A percentile compares a stretch with the other conserved stretches of the same genome.
Conservation (phyloP, 345 rosid species). For the Zanthoxylum bungeanum region DNA sequence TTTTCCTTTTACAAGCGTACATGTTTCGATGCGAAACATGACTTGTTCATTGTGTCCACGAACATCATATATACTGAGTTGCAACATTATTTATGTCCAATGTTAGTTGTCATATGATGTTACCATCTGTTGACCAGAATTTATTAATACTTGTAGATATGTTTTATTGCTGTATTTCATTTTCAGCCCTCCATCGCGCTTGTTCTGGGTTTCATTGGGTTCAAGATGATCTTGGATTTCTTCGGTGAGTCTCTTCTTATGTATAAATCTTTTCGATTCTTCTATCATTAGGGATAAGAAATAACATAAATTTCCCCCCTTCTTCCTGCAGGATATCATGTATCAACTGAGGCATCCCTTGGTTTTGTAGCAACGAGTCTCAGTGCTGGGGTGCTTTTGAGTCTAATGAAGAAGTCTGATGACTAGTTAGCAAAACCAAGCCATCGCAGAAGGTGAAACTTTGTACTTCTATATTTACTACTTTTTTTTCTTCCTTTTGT, state of each 20-base stretch:
- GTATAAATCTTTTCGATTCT: neutral
- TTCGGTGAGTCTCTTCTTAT: conserved; percentile 48
- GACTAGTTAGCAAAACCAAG: conserved; percentile 24
- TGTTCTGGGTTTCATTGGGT: conserved; percentile 90
- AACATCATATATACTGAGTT: neutral
- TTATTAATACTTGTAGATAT: neutral
- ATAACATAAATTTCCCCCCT: conserved; percentile 2
- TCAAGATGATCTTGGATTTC: conserved; percentile 87
- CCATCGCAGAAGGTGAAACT: conserved; percentile 9
- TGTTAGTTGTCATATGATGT: too few relatives aligned
- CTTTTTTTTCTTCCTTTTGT: too few relatives aligned
- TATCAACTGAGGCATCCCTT: conserved; percentile 84
- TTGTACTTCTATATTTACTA: too few relatives aligned
- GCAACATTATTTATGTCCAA: neutral
- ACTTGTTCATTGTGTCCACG: neutral
- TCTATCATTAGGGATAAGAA: neutral
- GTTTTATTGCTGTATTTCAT: conserved; percentile 7
- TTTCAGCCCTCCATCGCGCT: conserved; percentile 80
- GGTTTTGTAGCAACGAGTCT: conserved; percentile 87
- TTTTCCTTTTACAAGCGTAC: neutral
- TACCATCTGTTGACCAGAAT: neutral
- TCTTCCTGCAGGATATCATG: conserved; percentile 59
- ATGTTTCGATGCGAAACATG: neutral
- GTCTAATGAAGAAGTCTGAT: conserved; percentile 74
- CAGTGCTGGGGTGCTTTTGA: conserved; percentile 67